Evolutionary conservation across 1,284 basidiomycete genomes (phyloP).

Genomic region (Pterula multifida): DNA sequence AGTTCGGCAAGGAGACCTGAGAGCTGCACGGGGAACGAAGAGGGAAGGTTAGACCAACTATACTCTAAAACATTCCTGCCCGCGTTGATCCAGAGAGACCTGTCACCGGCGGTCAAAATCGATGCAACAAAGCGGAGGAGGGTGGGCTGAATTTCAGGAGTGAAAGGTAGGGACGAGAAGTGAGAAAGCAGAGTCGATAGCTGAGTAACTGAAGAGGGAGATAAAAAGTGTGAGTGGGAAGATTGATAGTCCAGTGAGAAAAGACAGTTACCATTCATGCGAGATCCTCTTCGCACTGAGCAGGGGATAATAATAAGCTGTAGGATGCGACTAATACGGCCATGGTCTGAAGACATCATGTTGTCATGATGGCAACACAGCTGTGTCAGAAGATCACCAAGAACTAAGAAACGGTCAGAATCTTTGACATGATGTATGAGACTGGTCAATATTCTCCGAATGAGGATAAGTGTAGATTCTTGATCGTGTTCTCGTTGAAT

Average conservation of each 20-base stretch:
- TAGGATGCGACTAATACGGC: conserved; percentile 22
- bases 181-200: conserved; percentile 32
- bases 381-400: conserved; percentile 43
- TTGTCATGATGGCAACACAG: conserved; percentile 15
- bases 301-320: conserved; percentile 39
- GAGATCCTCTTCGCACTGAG: conserved; percentile 53
- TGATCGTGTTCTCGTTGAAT: conserved; percentile 18
- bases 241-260: no score
- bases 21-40: conserved; percentile 37
- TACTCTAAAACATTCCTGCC: conserved; percentile 49
- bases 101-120: conserved; percentile 46
- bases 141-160: conserved; percentile 22
- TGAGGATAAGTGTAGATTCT: conserved; percentile 36
- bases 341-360: not conserved
- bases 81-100: conserved; percentile 48
- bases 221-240: not conserved
- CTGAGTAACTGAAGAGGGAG: conserved; percentile 20
- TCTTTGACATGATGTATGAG: conserved; percentile 71
- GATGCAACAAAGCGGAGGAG: conserved; percentile 40
- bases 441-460: conserved; percentile 66
- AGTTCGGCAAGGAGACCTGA: conserved; percentile 48
- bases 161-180: conserved; percentile 27
- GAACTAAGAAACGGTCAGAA: conserved; percentile 45
- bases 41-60: conserved; percentile 21
- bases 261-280: conserved; percentile 41